A percentile compares a stretch with the other conserved stretches of the same genome.
Conservation (phyloP, 192 early-diverging fungal species). For the Pecoramyces ruminantium region DNA sequence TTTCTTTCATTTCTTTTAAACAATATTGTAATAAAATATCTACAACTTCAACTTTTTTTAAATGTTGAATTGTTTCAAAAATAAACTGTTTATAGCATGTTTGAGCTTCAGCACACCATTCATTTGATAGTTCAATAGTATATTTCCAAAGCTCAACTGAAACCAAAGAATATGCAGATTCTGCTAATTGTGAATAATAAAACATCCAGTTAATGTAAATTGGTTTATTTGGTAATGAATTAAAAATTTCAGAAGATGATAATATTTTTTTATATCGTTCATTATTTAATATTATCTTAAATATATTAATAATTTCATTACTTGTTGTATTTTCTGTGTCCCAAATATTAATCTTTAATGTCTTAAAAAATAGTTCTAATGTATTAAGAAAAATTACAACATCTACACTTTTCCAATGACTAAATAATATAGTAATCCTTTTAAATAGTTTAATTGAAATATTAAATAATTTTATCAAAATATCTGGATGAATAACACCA, state of each 20-base stretch:
- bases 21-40: background rate
- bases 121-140: background rate
- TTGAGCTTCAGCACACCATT: background rate
- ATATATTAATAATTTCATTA: background rate
- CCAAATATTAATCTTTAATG: too few species aligned
- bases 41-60: background rate
- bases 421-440: too few species aligned
- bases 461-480: background rate
- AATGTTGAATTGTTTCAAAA: background rate
- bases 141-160: background rate
- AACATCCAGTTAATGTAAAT: background rate
- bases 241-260: background rate
- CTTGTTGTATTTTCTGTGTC: background rate
- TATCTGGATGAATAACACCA: background rate
- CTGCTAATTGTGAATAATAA: background rate
- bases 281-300: background rate
- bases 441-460: too few species aligned
- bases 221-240: background rate
- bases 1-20: background rate
- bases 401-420: too few species aligned
- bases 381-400: too few species aligned
- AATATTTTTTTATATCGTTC: background rate
- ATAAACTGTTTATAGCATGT: background rate
- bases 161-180: background rate
- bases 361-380: too few species aligned